A percentile compares a stretch with the other conserved stretches of the same genome.
phyloP scores from a whole-genome alignment of 2,329 filamentous ascomycete genomes.

The Fusarium miscanthi region DNA sequence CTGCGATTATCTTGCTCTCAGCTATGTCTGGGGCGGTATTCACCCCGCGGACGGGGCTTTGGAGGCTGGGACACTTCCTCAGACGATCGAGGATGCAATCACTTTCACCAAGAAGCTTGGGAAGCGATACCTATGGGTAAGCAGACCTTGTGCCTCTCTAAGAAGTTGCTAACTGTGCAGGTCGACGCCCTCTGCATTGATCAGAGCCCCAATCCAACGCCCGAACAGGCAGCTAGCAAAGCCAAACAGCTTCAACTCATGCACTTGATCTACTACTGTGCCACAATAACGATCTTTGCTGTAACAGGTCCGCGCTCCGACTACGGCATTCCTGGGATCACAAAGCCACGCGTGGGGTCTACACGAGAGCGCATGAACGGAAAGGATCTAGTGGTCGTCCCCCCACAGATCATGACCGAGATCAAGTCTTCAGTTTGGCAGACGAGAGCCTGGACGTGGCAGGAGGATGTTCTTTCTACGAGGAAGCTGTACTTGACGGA shows the following conservation, averaged over 20 bases:
- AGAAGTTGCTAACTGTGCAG: neutral
- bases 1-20: neutral
- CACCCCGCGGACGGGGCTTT: neutral
- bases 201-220: neutral
- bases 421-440: neutral
- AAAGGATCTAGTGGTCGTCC: neutral
- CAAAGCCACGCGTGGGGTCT: neutral
- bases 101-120: neutral
- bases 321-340: accelerated
- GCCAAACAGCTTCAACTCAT: neutral
- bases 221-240: neutral
- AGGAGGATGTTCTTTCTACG: neutral
- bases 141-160: accelerated
- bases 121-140: neutral
- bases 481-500: neutral
- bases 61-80: neutral
- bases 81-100: neutral
- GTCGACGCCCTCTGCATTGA: neutral
- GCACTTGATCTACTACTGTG: neutral
- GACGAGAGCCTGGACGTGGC: neutral
- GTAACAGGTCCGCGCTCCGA: neutral
- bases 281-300: neutral
- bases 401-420: neutral
- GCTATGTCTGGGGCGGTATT: neutral
- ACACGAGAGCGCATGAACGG: neutral